Evolutionary conservation across 495 filamentous ascomycete species (phyloP).

Genomic region (Penicillium silybi): DNA sequence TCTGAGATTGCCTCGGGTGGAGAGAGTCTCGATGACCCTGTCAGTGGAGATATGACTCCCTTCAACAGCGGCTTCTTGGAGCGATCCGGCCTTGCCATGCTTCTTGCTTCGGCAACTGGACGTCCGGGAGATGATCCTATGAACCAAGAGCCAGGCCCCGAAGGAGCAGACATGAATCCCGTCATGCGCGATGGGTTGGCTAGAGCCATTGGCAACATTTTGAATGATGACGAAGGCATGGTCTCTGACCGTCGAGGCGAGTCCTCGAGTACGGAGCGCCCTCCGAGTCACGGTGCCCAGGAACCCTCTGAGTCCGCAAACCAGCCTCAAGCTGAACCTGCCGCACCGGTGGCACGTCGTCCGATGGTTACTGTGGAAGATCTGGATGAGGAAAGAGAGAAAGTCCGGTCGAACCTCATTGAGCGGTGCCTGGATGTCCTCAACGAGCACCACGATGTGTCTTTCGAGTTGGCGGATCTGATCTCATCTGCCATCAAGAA

Average conservation of each 20-base stretch:
- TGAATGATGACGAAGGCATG: slow-evolving; percentile 29
- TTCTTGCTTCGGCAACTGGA: slow-evolving; percentile 35
- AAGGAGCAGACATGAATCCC: slow-evolving; percentile 18
- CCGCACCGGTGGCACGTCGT: slow-evolving; percentile 25
- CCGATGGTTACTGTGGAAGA: slow-evolving; percentile 68
- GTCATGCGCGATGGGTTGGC: slow-evolving; percentile 33
- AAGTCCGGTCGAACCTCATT: slow-evolving; percentile 71
- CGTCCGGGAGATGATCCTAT: slow-evolving; percentile 21
- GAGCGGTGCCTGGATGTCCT: slow-evolving; percentile 88
- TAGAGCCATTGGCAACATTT: slow-evolving; percentile 33
- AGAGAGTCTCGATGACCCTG: slow-evolving; percentile 30
- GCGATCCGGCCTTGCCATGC: slow-evolving; percentile 34
- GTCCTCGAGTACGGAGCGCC: slow-evolving; percentile 6
- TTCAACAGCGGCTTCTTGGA: slow-evolving; percentile 29
- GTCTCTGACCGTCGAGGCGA: slow-evolving; percentile 26
- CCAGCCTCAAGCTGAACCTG: slow-evolving; percentile 3
- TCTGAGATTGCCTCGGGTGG: slow-evolving; percentile 25
- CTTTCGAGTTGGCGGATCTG: slow-evolving; percentile 86
- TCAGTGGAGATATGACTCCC: slow-evolving; percentile 27
- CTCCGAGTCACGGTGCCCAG: slow-evolving; percentile 7
- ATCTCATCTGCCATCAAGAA: slow-evolving; percentile 74
- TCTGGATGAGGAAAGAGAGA: slow-evolving; percentile 70
- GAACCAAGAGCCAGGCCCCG: slow-evolving; percentile 17
- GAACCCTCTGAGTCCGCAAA: slow-evolving; percentile 19
- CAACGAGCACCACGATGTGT: slow-evolving; percentile 79